phyloP scores from a whole-genome alignment of 73 alveolate genomes.

The Blepharisma japonicum region DNA sequence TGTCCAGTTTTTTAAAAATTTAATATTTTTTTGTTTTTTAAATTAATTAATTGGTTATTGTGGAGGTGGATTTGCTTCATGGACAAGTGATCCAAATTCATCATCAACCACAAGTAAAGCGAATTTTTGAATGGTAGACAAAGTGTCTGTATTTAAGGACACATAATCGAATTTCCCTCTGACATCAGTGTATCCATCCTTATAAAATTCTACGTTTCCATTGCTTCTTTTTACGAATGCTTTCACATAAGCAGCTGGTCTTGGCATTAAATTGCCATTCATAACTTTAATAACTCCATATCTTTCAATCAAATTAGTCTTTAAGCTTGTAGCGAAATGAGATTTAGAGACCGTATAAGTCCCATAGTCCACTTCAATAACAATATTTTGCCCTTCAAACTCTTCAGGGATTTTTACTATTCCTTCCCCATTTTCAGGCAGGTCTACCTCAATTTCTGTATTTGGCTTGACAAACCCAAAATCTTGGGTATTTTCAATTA shows the following conservation, averaged over 20 bases:
- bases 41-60: slow-evolving; percentile 17
- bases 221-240: slow-evolving; percentile 64
- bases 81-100: slow-evolving; percentile 71
- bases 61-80: slow-evolving; percentile 70
- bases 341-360: slow-evolving; percentile 61
- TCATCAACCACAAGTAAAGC: slow-evolving; percentile 80
- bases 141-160: slow-evolving; percentile 63
- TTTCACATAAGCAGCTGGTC: slow-evolving; percentile 83
- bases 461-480: slow-evolving; percentile 79
- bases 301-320: slow-evolving; percentile 62
- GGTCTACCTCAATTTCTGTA: slow-evolving; percentile 36
- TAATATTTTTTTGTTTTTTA: no score
- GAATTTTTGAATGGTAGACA: slow-evolving; percentile 71
- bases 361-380: slow-evolving; percentile 65
- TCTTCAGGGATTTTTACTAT: slow-evolving; percentile 66
- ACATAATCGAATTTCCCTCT: slow-evolving; percentile 94
- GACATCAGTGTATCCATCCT: slow-evolving; percentile 95
- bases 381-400: slow-evolving; percentile 59
- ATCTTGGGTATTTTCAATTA: slow-evolving; percentile 63
- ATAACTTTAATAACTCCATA: slow-evolving; percentile 83
- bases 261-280: slow-evolving; percentile 55
- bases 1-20: background rate
- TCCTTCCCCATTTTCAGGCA: slow-evolving; percentile 37
- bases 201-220: slow-evolving; percentile 65
- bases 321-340: slow-evolving; percentile 70